Conservation (phyloP, 352 stramenopile genomes). For the Phytophthora vignae region DNA sequence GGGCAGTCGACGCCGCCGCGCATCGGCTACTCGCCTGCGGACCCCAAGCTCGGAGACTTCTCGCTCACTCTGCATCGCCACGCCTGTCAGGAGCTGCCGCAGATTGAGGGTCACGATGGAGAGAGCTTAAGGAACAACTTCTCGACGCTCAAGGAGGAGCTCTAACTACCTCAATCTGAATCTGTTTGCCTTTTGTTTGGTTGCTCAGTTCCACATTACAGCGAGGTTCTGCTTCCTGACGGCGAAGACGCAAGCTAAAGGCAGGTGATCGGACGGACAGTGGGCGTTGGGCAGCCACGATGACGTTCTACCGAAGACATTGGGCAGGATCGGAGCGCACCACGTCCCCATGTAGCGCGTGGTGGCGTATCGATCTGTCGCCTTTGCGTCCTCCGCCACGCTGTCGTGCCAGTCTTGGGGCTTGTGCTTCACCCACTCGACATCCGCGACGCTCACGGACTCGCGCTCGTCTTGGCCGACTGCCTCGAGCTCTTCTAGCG, state of each 20-base stretch:
- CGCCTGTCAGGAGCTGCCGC: conserved; percentile 17
- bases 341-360: conserved; percentile 65
- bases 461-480: conserved; percentile 51
- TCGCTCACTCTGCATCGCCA: conserved; percentile 39
- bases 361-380: conserved; percentile 17
- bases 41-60: conserved; percentile 10
- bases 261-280: conserved; percentile 84
- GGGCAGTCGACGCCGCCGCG: conserved; percentile 45
- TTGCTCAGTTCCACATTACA: conserved; percentile 57
- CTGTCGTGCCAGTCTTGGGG: conserved; percentile 46
- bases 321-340: conserved; percentile 51
- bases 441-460: conserved; percentile 27
- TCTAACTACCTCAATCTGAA: conserved; percentile 30
- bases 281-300: conserved; percentile 72
- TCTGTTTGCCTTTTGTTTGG: neutral
- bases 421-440: conserved; percentile 55
- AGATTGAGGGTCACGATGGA: conserved; percentile 6
- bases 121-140: conserved; percentile 15
- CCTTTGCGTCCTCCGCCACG: conserved; percentile 29
- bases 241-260: conserved; percentile 73
- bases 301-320: conserved; percentile 33
- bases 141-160: conserved; percentile 38
- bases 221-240: conserved; percentile 54
- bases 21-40: conserved; percentile 49
- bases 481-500: conserved; percentile 47